phyloP scores from a whole-genome alignment of 2,329 filamentous ascomycete genomes.

The Kalmusia sp. region DNA sequence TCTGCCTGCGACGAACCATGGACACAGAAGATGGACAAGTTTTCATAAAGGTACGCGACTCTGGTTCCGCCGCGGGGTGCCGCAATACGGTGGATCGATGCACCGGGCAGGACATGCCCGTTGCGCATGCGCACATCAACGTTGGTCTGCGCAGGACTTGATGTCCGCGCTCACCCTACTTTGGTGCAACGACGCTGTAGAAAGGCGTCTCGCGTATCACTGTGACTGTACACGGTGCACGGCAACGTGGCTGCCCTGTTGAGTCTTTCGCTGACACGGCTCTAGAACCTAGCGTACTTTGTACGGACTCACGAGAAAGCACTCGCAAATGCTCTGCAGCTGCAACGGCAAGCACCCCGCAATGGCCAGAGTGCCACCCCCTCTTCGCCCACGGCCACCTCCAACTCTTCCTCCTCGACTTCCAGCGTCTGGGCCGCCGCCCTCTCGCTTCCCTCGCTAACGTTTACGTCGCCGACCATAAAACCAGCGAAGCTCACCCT shows the following conservation, averaged over 20 bases:
- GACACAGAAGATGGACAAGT: constrained; percentile 88
- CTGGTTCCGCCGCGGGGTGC: constrained; percentile 7
- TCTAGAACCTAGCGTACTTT: constrained; percentile 90
- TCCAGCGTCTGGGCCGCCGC: constrained; percentile 80
- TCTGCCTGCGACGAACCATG: constrained; percentile 59
- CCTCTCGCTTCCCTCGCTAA: constrained; percentile 84
- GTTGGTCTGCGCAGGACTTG: neutral
- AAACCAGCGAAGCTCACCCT: constrained; percentile 92
- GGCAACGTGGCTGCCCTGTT: constrained; percentile 7
- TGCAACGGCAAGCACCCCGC: constrained; percentile 75
- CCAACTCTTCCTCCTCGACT: constrained; percentile 61
- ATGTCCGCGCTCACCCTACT: neutral
- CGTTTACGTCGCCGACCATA: constrained; percentile 81
- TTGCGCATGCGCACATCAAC: no score
- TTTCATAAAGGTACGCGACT: constrained; percentile 77
- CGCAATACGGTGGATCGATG: neutral
- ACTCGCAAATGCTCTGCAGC: constrained; percentile 91
- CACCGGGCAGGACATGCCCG: neutral
- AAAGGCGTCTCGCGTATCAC: neutral
- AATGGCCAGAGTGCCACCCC: constrained; percentile 61
- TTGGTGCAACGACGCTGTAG: neutral
- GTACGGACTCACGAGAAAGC: constrained; percentile 98
- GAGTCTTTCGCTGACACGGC: constrained; percentile 37
- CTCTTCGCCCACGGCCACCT: constrained; percentile 45
- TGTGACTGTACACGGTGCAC: constrained; percentile 3